Conservation (phyloP, 371 early-diverging fungal species). For the Actinomucor elegans region DNA sequence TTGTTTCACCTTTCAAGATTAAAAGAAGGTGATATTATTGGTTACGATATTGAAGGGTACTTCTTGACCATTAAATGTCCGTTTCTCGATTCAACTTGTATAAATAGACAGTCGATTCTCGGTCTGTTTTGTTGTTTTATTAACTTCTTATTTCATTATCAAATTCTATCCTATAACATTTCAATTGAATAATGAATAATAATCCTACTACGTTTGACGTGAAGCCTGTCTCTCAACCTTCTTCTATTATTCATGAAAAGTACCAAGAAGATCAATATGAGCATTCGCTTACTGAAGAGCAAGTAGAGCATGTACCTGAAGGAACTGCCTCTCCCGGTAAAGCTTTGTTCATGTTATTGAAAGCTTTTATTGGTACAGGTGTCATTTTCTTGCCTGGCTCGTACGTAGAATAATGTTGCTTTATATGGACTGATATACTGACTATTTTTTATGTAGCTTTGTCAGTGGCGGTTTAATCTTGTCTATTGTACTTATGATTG, state of each 20-base stretch:
- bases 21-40: too few species aligned
- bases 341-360: conserved; percentile 71
- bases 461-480: conserved; percentile 40
- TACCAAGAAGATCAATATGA: conserved; percentile 14
- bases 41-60: too few species aligned
- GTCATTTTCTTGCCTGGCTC: conserved; percentile 68
- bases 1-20: too few species aligned
- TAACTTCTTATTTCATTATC: too few species aligned
- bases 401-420: conserved; percentile 22
- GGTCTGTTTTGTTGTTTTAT: too few species aligned
- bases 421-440: not conserved
- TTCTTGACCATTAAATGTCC: too few species aligned
- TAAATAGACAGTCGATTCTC: too few species aligned
- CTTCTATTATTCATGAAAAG: conserved; percentile 6
- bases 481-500: conserved; percentile 34
- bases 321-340: conserved; percentile 60
- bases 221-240: not conserved
- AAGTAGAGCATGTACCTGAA: conserved; percentile 29
- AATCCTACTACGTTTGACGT: not conserved
- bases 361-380: conserved; percentile 79
- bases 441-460: conserved; percentile 32
- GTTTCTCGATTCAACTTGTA: too few species aligned
- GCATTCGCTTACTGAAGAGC: conserved; percentile 10
- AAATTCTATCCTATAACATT: too few species aligned
- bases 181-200: not conserved